Conservation (phyloP, 768 basidiomycete species). For the Leccinellum albellum region DNA sequence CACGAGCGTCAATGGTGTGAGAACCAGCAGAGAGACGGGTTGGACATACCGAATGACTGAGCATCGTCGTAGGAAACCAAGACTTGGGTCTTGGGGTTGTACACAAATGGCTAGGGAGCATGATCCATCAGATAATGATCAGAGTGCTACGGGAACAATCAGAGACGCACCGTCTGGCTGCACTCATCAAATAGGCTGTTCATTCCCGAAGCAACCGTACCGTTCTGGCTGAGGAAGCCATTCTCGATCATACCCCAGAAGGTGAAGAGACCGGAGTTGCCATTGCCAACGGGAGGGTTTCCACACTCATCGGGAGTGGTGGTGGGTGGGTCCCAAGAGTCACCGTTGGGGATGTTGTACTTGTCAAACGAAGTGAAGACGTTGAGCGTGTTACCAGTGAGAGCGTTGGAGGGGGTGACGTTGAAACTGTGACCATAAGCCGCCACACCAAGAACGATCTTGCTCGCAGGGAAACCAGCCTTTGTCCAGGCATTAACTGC, state of each 20-base stretch:
- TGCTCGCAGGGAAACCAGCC: conserved; percentile 68
- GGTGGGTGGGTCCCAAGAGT: conserved; percentile 49
- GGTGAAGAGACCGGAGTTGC: conserved; percentile 50
- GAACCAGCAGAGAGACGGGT: neutral
- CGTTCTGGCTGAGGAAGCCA: conserved; percentile 49
- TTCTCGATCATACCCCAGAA: conserved; percentile 60
- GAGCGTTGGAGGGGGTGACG: conserved; percentile 23
- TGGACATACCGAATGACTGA: conserved; percentile 47
- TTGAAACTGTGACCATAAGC: conserved; percentile 78
- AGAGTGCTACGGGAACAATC: neutral
- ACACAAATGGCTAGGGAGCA: conserved; percentile 57
- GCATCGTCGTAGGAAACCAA: conserved; percentile 68
- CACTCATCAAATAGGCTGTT: conserved; percentile 57
- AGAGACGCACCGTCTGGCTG: conserved; percentile 62
- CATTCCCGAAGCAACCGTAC: conserved; percentile 51
- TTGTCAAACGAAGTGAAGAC: conserved; percentile 52
- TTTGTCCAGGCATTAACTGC: conserved; percentile 70
- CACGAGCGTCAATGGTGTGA: neutral
- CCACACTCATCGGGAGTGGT: conserved; percentile 59
- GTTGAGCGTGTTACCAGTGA: conserved; percentile 30
- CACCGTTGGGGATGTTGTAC: conserved; percentile 44
- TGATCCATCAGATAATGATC: neutral
- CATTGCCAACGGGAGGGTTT: conserved; percentile 39
- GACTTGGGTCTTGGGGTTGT: conserved; percentile 48
- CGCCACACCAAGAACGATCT: conserved; percentile 83